Evolutionary conservation across 352 stramenopile genomes (phyloP), one percentile per base, ranked within the genome.

Genomic region (Phytophthora macrochlamydospora): DNA sequence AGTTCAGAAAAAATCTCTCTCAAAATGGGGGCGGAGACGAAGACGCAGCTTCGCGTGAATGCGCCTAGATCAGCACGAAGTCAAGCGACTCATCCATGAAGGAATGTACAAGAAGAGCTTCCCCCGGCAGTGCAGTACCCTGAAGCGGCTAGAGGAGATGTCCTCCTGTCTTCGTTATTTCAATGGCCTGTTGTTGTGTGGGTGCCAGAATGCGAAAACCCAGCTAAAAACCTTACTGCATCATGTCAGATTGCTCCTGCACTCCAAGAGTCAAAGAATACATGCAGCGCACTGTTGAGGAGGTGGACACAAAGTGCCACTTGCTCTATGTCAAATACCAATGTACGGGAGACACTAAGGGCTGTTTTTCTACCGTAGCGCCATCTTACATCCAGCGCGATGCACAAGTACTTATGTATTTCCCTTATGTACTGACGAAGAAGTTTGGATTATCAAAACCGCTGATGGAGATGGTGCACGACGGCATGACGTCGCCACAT

Each of bases 381-480:
- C 9, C 35, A 6, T 6, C 9, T 11, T 40, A 40, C 6, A 40
- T 40, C 6, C 35, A 40, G 35, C 9, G 35, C 6, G 35, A 40
- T 11, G 35, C 35, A 6, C 35, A 40, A 40, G 6, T 40, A 40
- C 35, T 40, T 1, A 40, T 40, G 35, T 11, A 40, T 40, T 40
- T 40, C 9, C 35, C 35, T 6, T 40, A 40, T 11, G 35, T 59
- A 4, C 28, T 33, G 11, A 59, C 40, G 2, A 51, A 59, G 14
- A 59, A 51, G n/a, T 24, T 43, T 14, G 53, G 53, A 2, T 3
- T 51, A 32, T 59, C 53, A 2, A 52, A 59, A 5, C 0, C 18
- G 14, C 43, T 59, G 29, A 44, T 59, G 53, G 53, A 59, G 12
- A 8, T 51, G 12, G 42, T 13, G 8, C 53, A 59, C 28, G 53